Base-by-base conservation (phyloP, 441 rosid genomes). In the Populus hybrid region DNA sequence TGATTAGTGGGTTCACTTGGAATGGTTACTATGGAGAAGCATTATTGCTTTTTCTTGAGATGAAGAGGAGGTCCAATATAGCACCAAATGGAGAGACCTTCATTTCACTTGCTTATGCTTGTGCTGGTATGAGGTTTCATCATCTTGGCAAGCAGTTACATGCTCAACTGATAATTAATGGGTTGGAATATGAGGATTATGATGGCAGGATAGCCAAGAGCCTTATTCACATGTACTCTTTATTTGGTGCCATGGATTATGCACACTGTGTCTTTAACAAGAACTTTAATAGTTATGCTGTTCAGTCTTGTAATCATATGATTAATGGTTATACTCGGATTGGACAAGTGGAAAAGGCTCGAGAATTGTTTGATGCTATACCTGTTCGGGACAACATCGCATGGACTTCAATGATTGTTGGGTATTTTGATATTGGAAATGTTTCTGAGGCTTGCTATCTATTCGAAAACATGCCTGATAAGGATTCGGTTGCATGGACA, bases 1-100 rank as follows among this genome's bases (percentile, higher is more conserved):
- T 94, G 92, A 89, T 94, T 18, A 86, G 97, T 31, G 97, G 97
- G 66, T 87, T 89, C 76, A 77, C 90, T 74, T 89, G 98, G 97
- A 93, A 91, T 79, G 94, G 92, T 72, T 88, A 85, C 18, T 84
- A 81, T 64, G 76, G 82, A 83, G 95, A 93, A 83, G 94, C 97
- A 1, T 81, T 90, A 74, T 2, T 83, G 75, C 88, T 90, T 72
- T 91, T 93, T 79, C 86, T 87, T 35, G 87, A 85, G 76, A 91
- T 90, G 97, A 82, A 78, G 78, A 77, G 74, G 71, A 83, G 72
- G 76, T 73, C 73, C 71, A 78, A 80, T 5, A 23, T 84, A 31
- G 77, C 63, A 74, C 94, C 94, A 2, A 91, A 93, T 79, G 80
- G 79, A 14, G 97, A 94, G 84, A 92, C 97, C 20, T 86, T 90